Percentiles rank a stretch among this genome's conserved stretches.
Conservation (phyloP, 1,284 basidiomycete species). For the Phlebopus sp. region DNA sequence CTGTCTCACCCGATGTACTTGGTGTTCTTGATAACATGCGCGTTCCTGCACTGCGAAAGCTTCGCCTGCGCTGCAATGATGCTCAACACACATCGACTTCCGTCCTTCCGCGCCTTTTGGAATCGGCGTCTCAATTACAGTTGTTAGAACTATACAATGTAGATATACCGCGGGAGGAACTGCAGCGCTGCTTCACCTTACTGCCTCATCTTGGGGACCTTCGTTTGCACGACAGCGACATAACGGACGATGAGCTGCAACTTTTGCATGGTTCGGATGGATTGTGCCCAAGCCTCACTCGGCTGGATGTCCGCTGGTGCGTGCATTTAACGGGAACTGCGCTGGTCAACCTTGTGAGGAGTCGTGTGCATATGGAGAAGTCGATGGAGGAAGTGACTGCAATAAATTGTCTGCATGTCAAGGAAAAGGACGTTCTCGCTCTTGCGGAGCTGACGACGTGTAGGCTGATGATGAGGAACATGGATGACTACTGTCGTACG, state of each 20-base stretch:
- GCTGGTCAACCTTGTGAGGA: conserved; percentile 48
- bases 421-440: conserved; percentile 52
- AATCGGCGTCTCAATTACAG: conserved; percentile 42
- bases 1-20: conserved; percentile 43
- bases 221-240: conserved; percentile 58
- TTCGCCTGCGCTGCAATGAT: conserved; percentile 41
- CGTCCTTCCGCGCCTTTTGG: conserved; percentile 40
- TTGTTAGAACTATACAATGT: conserved; percentile 57
- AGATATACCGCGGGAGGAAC: conserved; percentile 43
- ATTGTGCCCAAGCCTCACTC: conserved; percentile 46
- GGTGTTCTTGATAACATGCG: conserved; percentile 42
- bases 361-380: conserved; percentile 28
- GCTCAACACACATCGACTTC: conserved; percentile 32
- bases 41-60: conserved; percentile 41
- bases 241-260: conserved; percentile 48
- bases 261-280: conserved; percentile 40
- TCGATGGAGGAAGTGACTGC: conserved; percentile 42
- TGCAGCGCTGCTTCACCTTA: conserved; percentile 39
- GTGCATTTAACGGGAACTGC: conserved; percentile 50
- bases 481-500: conserved; percentile 57
- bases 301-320: conserved; percentile 62
- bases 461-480: conserved; percentile 42
- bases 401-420: conserved; percentile 58
- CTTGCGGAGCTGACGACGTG: conserved; percentile 50
- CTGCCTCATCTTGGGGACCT: conserved; percentile 46